A percentile compares a stretch with the other conserved stretches of the same genome.
Evolutionary conservation across 306 rosid genomes (phyloP).

Genomic region (Datisca glomerata): DNA sequence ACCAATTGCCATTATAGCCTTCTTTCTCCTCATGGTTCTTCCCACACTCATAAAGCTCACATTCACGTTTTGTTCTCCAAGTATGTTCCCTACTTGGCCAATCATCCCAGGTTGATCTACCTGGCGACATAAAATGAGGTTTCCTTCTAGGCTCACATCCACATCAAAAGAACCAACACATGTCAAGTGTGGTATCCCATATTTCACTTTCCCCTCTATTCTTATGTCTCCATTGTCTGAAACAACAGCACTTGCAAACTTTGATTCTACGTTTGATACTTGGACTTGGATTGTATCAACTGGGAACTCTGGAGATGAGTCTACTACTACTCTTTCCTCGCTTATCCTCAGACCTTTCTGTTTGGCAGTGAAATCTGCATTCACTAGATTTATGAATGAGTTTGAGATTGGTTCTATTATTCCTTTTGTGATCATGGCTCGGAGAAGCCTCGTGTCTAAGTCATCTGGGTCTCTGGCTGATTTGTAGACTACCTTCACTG

Average conservation of each 20-base stretch:
- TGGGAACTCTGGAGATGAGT: constrained; percentile 55
- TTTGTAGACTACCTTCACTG: constrained; percentile 46
- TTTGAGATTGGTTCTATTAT: constrained; percentile 70
- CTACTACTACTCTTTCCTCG: constrained; percentile 45
- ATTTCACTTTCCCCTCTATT: constrained; percentile 80
- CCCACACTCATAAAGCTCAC: constrained; percentile 95
- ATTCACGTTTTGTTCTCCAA: constrained; percentile 57
- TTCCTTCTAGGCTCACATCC: constrained; percentile 86
- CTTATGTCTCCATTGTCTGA: constrained; percentile 40
- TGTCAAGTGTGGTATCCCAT: constrained; percentile 56
- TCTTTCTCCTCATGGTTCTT: constrained; percentile 42
- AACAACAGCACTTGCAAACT: constrained; percentile 64
- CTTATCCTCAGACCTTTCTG: constrained; percentile 69
- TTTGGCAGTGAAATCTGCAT: constrained; percentile 80
- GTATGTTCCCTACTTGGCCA: constrained; percentile 68
- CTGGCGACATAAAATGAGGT: constrained; percentile 67
- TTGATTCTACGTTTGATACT: constrained; percentile 53
- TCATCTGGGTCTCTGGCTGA: constrained; percentile 59
- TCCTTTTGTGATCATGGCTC: constrained; percentile 93
- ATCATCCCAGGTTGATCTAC: constrained; percentile 91
- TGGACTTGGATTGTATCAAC: constrained; percentile 59
- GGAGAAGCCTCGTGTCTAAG: constrained; percentile 77
- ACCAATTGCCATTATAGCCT: constrained; percentile 86
- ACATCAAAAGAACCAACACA: constrained; percentile 58
- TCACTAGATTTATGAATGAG: constrained; percentile 64